A percentile compares a stretch with the other conserved stretches of the same genome.
These are phyloP conservation scores for Curvularia verruculosa DNA, from an alignment of 2,329 filamentous ascomycete genomes.

Conservation along the genomic window DNA sequence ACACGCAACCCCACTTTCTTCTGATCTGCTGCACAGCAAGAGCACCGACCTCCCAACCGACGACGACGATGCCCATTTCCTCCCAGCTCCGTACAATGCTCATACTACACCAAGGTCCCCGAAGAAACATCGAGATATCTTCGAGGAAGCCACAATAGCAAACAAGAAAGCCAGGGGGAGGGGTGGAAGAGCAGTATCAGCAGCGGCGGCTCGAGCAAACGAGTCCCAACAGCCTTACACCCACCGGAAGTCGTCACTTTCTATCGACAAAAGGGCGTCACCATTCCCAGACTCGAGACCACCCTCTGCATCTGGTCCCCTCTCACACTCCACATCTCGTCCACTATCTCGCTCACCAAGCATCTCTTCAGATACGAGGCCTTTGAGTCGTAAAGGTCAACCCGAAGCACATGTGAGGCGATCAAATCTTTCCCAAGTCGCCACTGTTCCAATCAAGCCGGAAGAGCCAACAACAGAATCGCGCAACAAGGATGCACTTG, in stretches of 20 bases:
- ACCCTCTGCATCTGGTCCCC: conserved; percentile 29
- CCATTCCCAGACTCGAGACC: conserved; percentile 34
- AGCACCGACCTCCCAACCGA: conserved; percentile 4
- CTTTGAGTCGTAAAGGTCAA: conserved; percentile 39
- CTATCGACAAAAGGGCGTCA: conserved; percentile 32
- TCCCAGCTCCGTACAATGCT: conserved; percentile 35
- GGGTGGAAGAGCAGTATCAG: conserved; percentile 53
- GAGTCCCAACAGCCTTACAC: conserved; percentile 32
- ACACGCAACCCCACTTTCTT: conserved; percentile 53
- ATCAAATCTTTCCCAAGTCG: conserved; percentile 44
- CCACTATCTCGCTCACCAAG: conserved; percentile 43
- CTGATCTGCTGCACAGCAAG: conserved; percentile 43
- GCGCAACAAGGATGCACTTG: conserved; percentile 58
- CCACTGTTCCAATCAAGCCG: conserved; percentile 36
- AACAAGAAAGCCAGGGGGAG: conserved; percentile 51
- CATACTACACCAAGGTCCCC: conserved; percentile 31
- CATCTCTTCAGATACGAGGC: conserved; percentile 40
- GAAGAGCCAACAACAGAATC: conserved; percentile 46
- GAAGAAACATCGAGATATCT: conserved; percentile 55
- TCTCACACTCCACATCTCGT: conserved; percentile 32
- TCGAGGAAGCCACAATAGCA: conserved; percentile 56
- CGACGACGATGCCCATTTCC: conserved; percentile 45
- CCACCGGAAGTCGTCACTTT: conserved; percentile 43
- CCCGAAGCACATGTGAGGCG: conserved; percentile 35
- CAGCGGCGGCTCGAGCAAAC: conserved; percentile 48